A percentile compares a stretch with the other conserved stretches of the same genome.
Conservation (phyloP, 768 basidiomycete species). For the Trametes sanguinea region DNA sequence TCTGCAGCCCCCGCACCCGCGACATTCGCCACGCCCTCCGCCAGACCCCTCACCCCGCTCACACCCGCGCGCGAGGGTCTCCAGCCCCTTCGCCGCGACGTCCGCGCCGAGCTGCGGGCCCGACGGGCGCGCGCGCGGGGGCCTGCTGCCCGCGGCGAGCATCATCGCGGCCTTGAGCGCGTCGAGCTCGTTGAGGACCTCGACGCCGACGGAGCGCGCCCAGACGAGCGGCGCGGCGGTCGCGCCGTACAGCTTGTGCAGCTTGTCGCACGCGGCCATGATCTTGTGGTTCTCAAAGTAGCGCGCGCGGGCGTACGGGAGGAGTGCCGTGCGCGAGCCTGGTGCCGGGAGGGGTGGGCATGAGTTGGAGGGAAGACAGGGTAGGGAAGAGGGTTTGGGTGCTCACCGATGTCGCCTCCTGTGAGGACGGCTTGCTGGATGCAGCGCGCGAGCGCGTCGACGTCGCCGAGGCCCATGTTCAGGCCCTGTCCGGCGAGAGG, state of each 20-base stretch:
- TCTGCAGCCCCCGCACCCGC: constrained; percentile 23
- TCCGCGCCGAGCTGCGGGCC: constrained; percentile 25
- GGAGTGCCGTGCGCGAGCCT: constrained; percentile 77
- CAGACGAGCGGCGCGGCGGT: constrained; percentile 74
- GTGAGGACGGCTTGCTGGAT: constrained; percentile 55
- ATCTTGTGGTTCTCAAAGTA: constrained; percentile 87
- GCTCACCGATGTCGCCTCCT: constrained; percentile 84
- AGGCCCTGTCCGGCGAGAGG: constrained; percentile 96
- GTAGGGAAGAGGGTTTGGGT: neutral
- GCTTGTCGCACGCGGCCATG: constrained; percentile 83
- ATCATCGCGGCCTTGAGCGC: constrained; percentile 82
- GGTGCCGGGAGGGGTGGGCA: neutral
- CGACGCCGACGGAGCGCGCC: constrained; percentile 84
- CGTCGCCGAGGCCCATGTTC: constrained; percentile 91
- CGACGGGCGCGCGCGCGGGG: constrained; percentile 1
- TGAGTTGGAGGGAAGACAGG: neutral
- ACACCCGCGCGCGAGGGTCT: constrained; percentile 40
- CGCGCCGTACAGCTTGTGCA: constrained; percentile 83
- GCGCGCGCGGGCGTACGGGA: constrained; percentile 76
- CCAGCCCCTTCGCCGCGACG: constrained; percentile 46
- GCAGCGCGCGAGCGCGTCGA: constrained; percentile 65
- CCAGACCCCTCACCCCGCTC: constrained; percentile 39
- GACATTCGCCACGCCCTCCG: constrained; percentile 17
- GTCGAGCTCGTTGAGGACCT: constrained; percentile 88
- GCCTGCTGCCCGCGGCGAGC: constrained; percentile 65